A percentile compares a stretch with the other conserved stretches of the same genome.
Evolutionary conservation across 495 filamentous ascomycete genomes (phyloP).

Genomic region (Achaetomiella virescens): DNA sequence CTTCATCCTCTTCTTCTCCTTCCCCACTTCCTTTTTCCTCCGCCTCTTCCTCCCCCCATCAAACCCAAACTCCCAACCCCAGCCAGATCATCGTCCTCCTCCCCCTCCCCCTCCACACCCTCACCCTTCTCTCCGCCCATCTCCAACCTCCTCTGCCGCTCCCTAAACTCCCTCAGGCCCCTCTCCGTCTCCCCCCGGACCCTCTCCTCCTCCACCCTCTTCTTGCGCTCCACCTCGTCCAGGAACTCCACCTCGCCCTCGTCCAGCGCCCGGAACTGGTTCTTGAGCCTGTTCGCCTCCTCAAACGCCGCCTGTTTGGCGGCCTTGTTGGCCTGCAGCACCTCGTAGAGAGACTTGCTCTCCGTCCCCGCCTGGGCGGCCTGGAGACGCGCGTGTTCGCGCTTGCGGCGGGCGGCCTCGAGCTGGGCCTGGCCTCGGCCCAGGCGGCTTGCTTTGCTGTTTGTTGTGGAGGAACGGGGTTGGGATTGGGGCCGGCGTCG

Average conservation of each 20-base stretch:
- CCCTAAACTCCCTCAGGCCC: conserved; percentile 63
- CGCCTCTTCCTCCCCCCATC: conserved; percentile 6
- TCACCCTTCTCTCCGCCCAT: no score
- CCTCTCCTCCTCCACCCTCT: conserved; percentile 52
- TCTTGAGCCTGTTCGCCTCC: conserved; percentile 76
- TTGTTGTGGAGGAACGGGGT: not conserved
- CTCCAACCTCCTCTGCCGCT: conserved; percentile 47
- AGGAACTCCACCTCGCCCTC: conserved; percentile 93
- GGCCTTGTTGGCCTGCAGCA: conserved; percentile 90
- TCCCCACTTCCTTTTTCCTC: conserved; percentile 5
- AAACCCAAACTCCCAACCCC: not conserved
- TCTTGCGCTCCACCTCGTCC: conserved; percentile 66
- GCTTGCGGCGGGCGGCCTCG: conserved; percentile 50
- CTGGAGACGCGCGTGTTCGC: conserved; percentile 19
- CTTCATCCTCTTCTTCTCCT: not conserved
- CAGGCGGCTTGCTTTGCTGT: conserved; percentile 43
- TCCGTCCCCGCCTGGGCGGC: conserved; percentile 34
- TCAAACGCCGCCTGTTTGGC: conserved; percentile 97
- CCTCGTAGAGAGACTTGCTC: conserved; percentile 72
- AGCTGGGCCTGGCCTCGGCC: conserved; percentile 71
- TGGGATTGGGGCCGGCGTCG: conserved; percentile 10
- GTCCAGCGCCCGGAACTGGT: conserved; percentile 91
- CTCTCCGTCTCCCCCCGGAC: conserved; percentile 62
- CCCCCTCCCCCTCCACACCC: conserved; percentile 40
- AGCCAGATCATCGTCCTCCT: conserved; percentile 15